Evolutionary conservation across 148 eudicot genomes (phyloP), one percentile per base, ranked within the genome.

Genomic region (Fagopyrum tataricum): DNA sequence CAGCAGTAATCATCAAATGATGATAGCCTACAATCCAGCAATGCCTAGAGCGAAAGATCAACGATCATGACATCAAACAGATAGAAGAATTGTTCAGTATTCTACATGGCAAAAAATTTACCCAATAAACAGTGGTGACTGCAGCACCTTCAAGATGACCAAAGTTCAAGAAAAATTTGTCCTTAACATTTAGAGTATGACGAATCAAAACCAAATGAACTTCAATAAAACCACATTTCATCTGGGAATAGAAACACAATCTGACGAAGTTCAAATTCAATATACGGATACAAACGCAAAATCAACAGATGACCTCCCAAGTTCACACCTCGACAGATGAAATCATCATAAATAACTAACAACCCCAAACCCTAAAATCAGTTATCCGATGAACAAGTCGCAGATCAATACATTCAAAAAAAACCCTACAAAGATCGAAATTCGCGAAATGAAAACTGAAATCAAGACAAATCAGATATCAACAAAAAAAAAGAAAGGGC

Each of bases 401-500:
- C 15, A 39, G 42, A 37, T 64, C 69, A 39, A 64, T 6, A 31
- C 18, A 64, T 37, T 3, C 37, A 5, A 64, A 31, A 37, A 62
- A 26, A 61, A 61, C 18, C 67, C 67, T 37, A 64, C 43, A 64
- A 31, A 1, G 20, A 39, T 31, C 43, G 44, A 37, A 64, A 64
- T 64, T 37, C 20, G 20, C 2, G 20, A 14, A 43, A 18, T 18
- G 51, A 70, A 44, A 69, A 1, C 8, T 24, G 61, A 5, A 49
- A 72, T 37, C 7, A 24, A 72, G 26, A 49, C 31, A 61, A 71
- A 49, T 26, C 42, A 21, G 62, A 74, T 62, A 51, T 17, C 26
- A 41, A 37, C 10, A 43, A 58, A 5, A 73, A 20, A 37, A 31
- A 8, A 49, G 49, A 74, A 52, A 73, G 78, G 67, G 15, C 37